Evolutionary conservation across 495 filamentous ascomycete genomes (phyloP).

Genomic region (Pyronema domesticum): DNA sequence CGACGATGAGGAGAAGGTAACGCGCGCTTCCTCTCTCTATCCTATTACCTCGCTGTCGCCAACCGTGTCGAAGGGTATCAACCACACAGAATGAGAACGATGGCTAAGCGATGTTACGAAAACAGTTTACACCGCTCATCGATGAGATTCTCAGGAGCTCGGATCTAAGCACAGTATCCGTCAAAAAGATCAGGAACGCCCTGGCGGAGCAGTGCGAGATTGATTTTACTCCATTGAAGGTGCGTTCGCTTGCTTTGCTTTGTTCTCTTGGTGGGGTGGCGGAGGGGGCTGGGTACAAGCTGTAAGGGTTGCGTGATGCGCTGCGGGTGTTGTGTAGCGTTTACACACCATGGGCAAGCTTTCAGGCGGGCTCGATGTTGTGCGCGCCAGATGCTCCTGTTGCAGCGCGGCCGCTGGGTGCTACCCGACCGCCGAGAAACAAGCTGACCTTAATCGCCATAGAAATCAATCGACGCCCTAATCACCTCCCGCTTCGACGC

Average conservation of each 20-base stretch:
- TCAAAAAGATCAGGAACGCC: slow-evolving; percentile 78
- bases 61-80: neutral
- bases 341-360: neutral
- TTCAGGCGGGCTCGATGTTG: too few species aligned
- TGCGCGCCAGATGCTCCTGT: neutral
- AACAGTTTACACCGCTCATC: slow-evolving; percentile 66
- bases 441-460: neutral
- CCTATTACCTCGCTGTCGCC: neutral
- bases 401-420: too few species aligned
- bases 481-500: slow-evolving; percentile 86
- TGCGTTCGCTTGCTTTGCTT: slow-evolving; percentile 23
- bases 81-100: neutral
- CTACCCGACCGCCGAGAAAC: neutral
- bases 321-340: too few species aligned
- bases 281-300: neutral
- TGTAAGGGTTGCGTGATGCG: neutral
- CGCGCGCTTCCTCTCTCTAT: neutral
- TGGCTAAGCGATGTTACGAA: slow-evolving; percentile 9
- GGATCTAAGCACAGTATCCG: slow-evolving; percentile 77
- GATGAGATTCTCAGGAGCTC: slow-evolving; percentile 69
- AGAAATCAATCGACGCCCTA: slow-evolving; percentile 65
- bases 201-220: slow-evolving; percentile 50
- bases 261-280: neutral
- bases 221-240: slow-evolving; percentile 79
- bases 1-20: slow-evolving; percentile 3